Conservation (phyloP, 2,329 filamentous ascomycete species). For the Westerdykella aurantiaca region DNA sequence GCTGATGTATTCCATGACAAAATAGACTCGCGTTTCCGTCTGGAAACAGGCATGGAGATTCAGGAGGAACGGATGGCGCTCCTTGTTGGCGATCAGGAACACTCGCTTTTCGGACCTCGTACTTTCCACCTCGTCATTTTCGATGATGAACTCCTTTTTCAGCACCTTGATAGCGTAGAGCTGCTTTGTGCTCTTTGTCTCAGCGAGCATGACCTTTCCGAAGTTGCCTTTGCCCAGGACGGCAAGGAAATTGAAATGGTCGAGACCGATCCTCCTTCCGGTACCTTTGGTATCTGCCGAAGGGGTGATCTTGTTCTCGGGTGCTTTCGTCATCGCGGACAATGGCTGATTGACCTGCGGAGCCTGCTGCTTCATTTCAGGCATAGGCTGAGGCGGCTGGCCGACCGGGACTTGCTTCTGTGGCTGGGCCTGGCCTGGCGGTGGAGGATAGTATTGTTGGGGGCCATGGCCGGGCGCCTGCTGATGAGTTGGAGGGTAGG, state of each 20-base stretch:
- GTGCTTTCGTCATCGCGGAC: constrained; percentile 27
- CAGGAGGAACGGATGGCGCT: constrained; percentile 90
- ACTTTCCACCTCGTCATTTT: constrained; percentile 98
- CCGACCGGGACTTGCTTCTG: constrained; percentile 29
- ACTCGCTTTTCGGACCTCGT: constrained; percentile 96
- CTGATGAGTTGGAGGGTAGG: constrained; percentile 33
- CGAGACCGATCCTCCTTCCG: constrained; percentile 81
- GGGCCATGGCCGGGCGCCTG: constrained; percentile 10
- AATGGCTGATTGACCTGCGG: constrained; percentile 29
- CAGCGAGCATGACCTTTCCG: constrained; percentile 98
- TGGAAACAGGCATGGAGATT: constrained; percentile 98
- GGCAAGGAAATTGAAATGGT: constrained; percentile 98
- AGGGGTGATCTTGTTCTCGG: constrained; percentile 57
- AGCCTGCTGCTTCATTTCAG: constrained; percentile 39
- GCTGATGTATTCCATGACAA: constrained; percentile 99
- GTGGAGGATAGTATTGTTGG: constrained; percentile 25
- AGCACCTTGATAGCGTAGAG: constrained; percentile 97
- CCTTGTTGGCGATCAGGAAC: constrained; percentile 93
- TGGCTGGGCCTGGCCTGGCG: constrained; percentile 46
- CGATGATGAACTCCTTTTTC: constrained; percentile 99
- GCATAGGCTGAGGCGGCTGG: constrained; percentile 49
- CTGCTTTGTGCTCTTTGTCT: constrained; percentile 87
- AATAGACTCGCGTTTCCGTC: constrained; percentile 96
- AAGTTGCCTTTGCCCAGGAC: constrained; percentile 99
- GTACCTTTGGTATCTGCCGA: constrained; percentile 63